Conservation (phyloP, 2,329 filamentous ascomycete species). For the Thelonectria olida region DNA sequence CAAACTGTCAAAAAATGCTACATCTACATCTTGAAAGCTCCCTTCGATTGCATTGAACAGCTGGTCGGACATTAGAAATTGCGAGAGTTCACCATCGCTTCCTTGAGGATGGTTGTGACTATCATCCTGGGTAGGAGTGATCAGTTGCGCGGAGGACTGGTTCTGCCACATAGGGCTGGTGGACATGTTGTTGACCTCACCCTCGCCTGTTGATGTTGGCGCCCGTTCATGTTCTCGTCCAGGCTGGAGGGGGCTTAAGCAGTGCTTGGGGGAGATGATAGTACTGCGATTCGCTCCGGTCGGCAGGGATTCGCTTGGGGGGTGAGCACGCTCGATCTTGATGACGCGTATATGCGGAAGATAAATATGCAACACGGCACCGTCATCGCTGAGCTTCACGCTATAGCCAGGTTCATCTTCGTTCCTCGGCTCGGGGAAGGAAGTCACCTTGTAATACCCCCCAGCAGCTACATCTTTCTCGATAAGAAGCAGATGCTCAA, state of each 20-base stretch:
- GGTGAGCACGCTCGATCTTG: conserved; percentile 38
- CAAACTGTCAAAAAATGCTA: conserved; percentile 41
- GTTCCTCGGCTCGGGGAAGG: conserved; percentile 24
- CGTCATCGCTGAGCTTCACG: conserved; percentile 13
- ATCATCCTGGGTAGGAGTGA: not conserved
- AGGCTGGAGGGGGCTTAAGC: rapidly evolving
- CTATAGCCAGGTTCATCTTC: conserved; percentile 35
- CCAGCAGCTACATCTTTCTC: conserved; percentile 48
- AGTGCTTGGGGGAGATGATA: too few species aligned
- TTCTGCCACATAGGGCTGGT: not conserved
- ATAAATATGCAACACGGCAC: conserved; percentile 44
- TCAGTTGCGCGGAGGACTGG: rapidly evolving
- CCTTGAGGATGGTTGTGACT: too few species aligned
- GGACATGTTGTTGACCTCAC: too few species aligned
- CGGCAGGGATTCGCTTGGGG: not conserved
- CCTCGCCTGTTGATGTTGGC: too few species aligned
- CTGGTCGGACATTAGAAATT: conserved; percentile 20
- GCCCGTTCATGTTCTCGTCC: too few species aligned
- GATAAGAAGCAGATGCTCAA: conserved; percentile 53
- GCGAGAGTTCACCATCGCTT: conserved; percentile 5
- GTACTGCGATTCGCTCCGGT: not conserved
- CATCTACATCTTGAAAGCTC: conserved; percentile 42
- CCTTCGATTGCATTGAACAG: conserved; percentile 30
- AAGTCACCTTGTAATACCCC: conserved; percentile 31
- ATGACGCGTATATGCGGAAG: conserved; percentile 55